Percentiles rank a stretch among this genome's conserved stretches.
These are phyloP conservation scores for Eutrema japonicum DNA, from an alignment of 345 rosid species.

Conservation along the genomic window DNA sequence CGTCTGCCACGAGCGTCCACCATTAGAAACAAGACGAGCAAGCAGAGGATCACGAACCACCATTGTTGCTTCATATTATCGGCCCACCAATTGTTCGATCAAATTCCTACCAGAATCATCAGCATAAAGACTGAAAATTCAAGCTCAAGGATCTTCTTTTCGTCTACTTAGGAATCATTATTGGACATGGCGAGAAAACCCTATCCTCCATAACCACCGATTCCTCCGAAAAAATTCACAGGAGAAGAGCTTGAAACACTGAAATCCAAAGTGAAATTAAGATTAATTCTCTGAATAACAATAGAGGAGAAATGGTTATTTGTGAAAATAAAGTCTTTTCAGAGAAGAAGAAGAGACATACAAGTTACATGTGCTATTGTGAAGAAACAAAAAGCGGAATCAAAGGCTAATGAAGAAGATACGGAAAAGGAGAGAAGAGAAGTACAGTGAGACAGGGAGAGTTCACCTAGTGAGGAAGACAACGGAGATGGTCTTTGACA, in stretches of 20 bases:
- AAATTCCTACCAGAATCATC: slow-evolving; percentile 23
- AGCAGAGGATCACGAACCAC: slow-evolving; percentile 28
- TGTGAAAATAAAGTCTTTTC: not conserved
- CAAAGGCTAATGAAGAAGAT: slow-evolving; percentile 33
- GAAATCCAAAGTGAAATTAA: slow-evolving; percentile 16
- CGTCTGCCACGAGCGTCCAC: slow-evolving; percentile 20
- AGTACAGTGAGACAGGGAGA: slow-evolving; percentile 16
- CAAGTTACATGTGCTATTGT: not conserved
- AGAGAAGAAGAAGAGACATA: slow-evolving; percentile 22
- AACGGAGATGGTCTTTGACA: slow-evolving; percentile 36
- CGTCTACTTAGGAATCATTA: slow-evolving; percentile 15
- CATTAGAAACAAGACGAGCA: slow-evolving; percentile 27
- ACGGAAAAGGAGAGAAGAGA: slow-evolving; percentile 21
- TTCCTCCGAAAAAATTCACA: slow-evolving; percentile 12
- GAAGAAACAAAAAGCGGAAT: slow-evolving; percentile 30
- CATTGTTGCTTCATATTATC: slow-evolving; percentile 35
- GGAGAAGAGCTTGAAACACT: slow-evolving; percentile 27
- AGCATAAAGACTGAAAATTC: not conserved
- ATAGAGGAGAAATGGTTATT: not conserved
- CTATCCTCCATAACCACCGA: slow-evolving; percentile 7
- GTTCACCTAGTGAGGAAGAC: slow-evolving; percentile 34
- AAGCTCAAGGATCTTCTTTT: slow-evolving; percentile 7
- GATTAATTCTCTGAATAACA: not conserved
- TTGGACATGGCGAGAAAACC: not conserved
- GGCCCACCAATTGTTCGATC: slow-evolving; percentile 26